These are phyloP conservation scores for Symbiodinium natans DNA, from an alignment of 73 alveolate genomes.

Conservation along the genomic window DNA sequence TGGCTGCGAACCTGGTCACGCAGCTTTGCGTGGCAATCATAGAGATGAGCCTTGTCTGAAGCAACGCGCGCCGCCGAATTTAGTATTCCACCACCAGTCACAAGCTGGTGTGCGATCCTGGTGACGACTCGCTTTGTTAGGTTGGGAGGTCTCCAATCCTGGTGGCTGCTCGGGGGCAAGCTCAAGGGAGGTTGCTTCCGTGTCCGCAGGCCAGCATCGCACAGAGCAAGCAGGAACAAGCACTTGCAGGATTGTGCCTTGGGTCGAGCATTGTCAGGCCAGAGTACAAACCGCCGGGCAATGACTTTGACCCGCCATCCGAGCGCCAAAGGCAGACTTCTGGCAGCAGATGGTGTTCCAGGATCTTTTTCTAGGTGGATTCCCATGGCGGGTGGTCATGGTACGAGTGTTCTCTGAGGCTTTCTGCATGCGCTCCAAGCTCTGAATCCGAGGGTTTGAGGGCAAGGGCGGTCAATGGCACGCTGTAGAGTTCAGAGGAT, in stretches of 20 bases:
- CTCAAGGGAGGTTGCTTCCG: slow-evolving; percentile 82
- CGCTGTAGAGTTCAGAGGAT: neutral
- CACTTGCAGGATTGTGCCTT: neutral
- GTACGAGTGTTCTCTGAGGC: no score
- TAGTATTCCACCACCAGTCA: no score
- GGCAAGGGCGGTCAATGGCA: slow-evolving; percentile 66
- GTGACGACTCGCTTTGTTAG: no score
- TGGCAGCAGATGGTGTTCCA: neutral
- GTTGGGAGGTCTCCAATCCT: slow-evolving; percentile 88
- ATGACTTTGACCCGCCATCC: slow-evolving; percentile 59
- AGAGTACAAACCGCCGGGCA: slow-evolving; percentile 87
- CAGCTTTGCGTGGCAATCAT: slow-evolving; percentile 65
- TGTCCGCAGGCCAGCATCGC: slow-evolving; percentile 13
- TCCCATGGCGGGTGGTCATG: no score
- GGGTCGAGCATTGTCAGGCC: slow-evolving; percentile 7
- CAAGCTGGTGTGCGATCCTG: no score
- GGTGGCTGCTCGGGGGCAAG: slow-evolving; percentile 87
- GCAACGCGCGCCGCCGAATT: neutral
- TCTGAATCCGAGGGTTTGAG: slow-evolving; percentile 42
- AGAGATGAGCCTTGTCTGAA: slow-evolving; percentile 41
- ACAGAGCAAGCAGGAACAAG: neutral
- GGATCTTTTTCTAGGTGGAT: no score
- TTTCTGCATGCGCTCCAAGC: neutral
- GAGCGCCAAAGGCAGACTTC: slow-evolving; percentile 59
- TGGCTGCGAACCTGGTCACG: slow-evolving; percentile 30